These are phyloP conservation scores for Penicillium odoratum DNA, from an alignment of 495 filamentous ascomycete species.

Conservation along the genomic window DNA sequence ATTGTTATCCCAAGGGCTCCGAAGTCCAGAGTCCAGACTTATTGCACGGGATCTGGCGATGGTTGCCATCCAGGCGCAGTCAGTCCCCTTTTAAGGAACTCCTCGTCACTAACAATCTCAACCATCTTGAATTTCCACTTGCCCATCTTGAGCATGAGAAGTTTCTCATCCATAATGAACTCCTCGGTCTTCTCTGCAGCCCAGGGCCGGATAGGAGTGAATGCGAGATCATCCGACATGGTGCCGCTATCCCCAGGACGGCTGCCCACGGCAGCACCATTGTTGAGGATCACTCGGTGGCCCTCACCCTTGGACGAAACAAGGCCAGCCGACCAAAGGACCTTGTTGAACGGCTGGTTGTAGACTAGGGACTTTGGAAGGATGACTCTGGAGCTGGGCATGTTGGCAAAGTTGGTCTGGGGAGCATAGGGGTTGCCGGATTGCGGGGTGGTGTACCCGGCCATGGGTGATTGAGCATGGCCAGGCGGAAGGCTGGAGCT, in stretches of 20 bases:
- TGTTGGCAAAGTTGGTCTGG: slow-evolving; percentile 49
- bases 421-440: slow-evolving; percentile 44
- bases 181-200: slow-evolving; percentile 54
- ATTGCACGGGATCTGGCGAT: slow-evolving; percentile 9
- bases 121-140: slow-evolving; percentile 81
- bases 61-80: slow-evolving; percentile 46
- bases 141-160: slow-evolving; percentile 70
- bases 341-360: slow-evolving; percentile 58
- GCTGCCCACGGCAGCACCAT: slow-evolving; percentile 67
- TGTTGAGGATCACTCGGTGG: slow-evolving; percentile 58
- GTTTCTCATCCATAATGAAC: slow-evolving; percentile 61
- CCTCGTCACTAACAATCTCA: slow-evolving; percentile 68
- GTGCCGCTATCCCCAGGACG: slow-evolving; percentile 49
- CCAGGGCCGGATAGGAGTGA: slow-evolving; percentile 62
- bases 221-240: slow-evolving; percentile 62
- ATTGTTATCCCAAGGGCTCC: slow-evolving; percentile 9
- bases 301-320: slow-evolving; percentile 64
- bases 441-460: slow-evolving; percentile 33
- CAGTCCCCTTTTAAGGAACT: slow-evolving; percentile 52
- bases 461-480: slow-evolving; percentile 21
- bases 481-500: slow-evolving; percentile 19
- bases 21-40: not conserved
- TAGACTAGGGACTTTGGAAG: slow-evolving; percentile 66
- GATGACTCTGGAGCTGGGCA: slow-evolving; percentile 52
- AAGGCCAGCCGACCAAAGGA: slow-evolving; percentile 69